Evolutionary conservation across 2,329 filamentous ascomycete species (phyloP).

Genomic region (Penicillium sp.): DNA sequence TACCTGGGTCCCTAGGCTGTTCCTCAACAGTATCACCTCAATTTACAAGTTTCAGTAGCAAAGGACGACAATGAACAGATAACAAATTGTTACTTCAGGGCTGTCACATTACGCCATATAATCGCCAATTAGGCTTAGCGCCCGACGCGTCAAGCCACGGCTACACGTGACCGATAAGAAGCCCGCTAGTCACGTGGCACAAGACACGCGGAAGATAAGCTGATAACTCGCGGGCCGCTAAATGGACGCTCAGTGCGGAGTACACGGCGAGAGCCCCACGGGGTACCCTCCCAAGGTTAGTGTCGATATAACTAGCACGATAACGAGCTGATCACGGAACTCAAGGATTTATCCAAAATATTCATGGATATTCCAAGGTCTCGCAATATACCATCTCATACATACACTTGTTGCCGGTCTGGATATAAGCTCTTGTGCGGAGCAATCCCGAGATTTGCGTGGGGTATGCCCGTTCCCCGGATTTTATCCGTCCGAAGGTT

Average conservation of each 20-base stretch:
- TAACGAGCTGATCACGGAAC: neutral
- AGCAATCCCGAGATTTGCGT: neutral
- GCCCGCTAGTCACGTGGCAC: neutral
- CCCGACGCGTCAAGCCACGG: neutral
- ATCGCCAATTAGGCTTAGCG: neutral
- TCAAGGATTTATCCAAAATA: neutral
- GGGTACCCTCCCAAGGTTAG: neutral
- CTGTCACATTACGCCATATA: neutral
- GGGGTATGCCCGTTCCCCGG: slow-evolving; percentile 3
- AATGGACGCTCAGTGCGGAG: neutral
- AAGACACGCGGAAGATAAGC: neutral
- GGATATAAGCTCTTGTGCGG: neutral
- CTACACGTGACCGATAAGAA: neutral
- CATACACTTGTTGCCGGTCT: too few relatives aligned
- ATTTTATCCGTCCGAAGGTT: slow-evolving; percentile 1
- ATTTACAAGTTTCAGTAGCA: neutral
- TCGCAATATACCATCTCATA: neutral
- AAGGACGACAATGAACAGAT: neutral
- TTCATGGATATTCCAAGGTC: neutral
- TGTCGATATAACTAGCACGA: neutral
- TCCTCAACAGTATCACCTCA: too few relatives aligned
- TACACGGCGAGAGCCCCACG: neutral
- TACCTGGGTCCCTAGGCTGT: too few relatives aligned
- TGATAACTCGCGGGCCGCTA: neutral
- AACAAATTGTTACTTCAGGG: neutral